Percentiles rank a stretch among this genome's conserved stretches.
phyloP scores from a whole-genome alignment of 345 rosid genomes.

The Dovyalis caffra region DNA sequence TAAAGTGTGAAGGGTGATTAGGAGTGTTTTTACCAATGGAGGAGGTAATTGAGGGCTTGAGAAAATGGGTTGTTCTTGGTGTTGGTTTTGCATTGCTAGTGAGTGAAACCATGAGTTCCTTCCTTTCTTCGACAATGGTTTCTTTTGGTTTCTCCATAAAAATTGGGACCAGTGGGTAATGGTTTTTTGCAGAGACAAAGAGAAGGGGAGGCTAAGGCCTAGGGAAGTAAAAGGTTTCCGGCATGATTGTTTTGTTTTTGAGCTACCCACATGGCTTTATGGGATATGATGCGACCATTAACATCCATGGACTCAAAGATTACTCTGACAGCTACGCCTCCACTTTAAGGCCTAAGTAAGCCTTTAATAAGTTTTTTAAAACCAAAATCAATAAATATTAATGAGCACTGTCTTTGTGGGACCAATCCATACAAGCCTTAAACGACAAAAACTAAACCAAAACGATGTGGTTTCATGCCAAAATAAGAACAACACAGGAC shows the following conservation, averaged over 20 bases:
- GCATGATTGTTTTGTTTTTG: background rate
- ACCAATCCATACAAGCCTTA: no score
- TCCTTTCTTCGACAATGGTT: background rate
- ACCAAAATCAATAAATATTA: no score
- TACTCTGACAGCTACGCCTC: background rate
- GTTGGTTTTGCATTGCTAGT: background rate
- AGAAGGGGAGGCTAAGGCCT: background rate
- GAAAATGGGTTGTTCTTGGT: constrained; percentile 1
- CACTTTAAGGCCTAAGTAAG: no score
- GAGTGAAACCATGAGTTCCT: constrained; percentile 7
- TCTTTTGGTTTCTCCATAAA: background rate
- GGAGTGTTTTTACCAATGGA: background rate
- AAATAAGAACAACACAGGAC: no score
- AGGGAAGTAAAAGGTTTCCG: background rate
- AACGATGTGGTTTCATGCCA: no score
- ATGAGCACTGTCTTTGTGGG: no score
- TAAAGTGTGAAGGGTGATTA: constrained; percentile 22
- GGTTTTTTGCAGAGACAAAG: background rate
- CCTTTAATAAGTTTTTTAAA: no score
- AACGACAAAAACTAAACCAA: no score
- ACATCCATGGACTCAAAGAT: background rate
- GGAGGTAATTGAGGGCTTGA: background rate
- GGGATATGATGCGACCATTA: no score
- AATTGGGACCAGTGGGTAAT: no score
- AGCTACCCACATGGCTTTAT: no score